Base-by-base conservation (phyloP, 2,329 filamentous ascomycete genomes). In the Hypoxylon sp. region DNA sequence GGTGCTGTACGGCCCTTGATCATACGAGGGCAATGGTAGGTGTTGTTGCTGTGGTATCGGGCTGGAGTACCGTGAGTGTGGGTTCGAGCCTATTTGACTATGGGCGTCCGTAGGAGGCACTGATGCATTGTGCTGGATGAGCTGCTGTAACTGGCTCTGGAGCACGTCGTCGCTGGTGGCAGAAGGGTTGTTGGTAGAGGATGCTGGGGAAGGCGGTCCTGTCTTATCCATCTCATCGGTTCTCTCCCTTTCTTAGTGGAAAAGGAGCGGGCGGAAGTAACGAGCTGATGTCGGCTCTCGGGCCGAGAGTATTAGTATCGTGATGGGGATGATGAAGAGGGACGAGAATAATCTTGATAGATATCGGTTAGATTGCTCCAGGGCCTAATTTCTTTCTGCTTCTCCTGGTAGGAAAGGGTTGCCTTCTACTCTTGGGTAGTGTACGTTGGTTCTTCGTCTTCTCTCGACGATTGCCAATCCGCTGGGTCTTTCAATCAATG, bases 121-220 rank as follows among this genome's bases (percentile, higher is more conserved):
- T 24, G 74, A 71, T 41, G 75, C 71, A 71, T 83, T 83, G 66
- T 83, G 79, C 59, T 81, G 78, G 51, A 80, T 72, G 26, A 83
- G 67, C 20, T 82, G 78, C 49, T 79, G 76, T 60, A 82, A 77
- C 39, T 78, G 77, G 59, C 76, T 75, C n/a, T 79, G 77, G 24
- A 80, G 74, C 26, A 74, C 65, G 46, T 80, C 78, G 59, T 70
- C 70, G 50, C 77, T 68, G 26, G 74, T 75, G 50, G 54, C 48
- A 43, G 63, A 57, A 20, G 43, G 41, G 48, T 74, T 69, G 19
- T 74, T 72, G 55, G 74, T 74, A 50, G 79, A 81, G 19, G 79
- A 79, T 56, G 80, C 79, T 60, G 84, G 83, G 20, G 84, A 84
- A 44, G 78, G 79, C 34, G 81, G 78, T 4, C 68, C 60, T 50